Conservation (phyloP, 23 red algal genomes). For the Gracilaria vermiculophylla region DNA sequence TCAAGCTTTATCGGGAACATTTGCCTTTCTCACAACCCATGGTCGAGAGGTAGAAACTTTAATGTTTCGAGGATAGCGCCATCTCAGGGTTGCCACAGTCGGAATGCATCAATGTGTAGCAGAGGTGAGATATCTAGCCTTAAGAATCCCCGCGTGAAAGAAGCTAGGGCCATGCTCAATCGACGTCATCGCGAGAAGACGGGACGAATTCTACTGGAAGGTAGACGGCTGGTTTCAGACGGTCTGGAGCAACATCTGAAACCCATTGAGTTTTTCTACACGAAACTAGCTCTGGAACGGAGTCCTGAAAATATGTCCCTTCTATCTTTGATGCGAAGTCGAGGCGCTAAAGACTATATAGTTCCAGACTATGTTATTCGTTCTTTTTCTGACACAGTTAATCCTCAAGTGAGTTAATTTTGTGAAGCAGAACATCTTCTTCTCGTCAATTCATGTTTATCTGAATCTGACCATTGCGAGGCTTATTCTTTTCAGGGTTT, state of each 20-base stretch:
- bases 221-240: constrained; percentile 66
- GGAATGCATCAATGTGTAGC: not conserved
- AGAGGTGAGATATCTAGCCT: not conserved
- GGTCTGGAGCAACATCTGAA: constrained; percentile 2
- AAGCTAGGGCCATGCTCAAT: constrained; percentile 49
- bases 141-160: constrained; percentile 71
- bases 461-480: not conserved
- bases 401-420: constrained; percentile 50
- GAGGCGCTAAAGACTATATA: constrained; percentile 16
- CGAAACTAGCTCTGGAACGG: constrained; percentile 9
- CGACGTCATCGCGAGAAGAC: constrained; percentile 50
- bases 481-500: constrained; percentile 40
- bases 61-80: not conserved
- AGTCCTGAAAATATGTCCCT: not conserved
- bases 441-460: no score
- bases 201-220: constrained; percentile 49
- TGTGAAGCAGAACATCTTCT: no score
- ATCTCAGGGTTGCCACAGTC: no score
- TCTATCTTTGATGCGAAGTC: not conserved
- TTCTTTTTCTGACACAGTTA: constrained; percentile 62
- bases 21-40: not conserved
- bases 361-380: constrained; percentile 49
- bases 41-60: not conserved
- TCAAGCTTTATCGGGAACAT: not conserved
- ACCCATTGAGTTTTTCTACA: constrained; percentile 36